A percentile compares a stretch with the other conserved stretches of the same genome.
phyloP scores from a whole-genome alignment of 2,329 filamentous ascomycete species.

The Talaromyces sp. region DNA sequence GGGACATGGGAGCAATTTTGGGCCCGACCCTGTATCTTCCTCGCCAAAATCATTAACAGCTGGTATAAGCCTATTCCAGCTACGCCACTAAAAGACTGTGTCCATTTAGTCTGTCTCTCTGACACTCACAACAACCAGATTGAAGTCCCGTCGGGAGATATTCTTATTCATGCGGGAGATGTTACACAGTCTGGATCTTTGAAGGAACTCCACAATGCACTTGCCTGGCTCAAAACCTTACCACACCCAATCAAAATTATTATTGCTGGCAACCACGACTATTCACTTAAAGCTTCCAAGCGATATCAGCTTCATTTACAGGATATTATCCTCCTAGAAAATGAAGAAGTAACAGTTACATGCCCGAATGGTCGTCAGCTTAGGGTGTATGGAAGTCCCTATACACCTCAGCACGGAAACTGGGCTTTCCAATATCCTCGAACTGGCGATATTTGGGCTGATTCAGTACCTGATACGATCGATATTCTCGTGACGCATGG shows the following conservation, averaged over 20 bases:
- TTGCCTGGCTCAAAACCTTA: conserved; percentile 73
- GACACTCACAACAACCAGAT: conserved; percentile 33
- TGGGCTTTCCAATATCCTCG: conserved; percentile 75
- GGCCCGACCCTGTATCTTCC: conserved; percentile 16
- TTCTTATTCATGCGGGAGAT: conserved; percentile 47
- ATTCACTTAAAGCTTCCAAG: conserved; percentile 70
- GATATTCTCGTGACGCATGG: conserved; percentile 79
- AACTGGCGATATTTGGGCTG: conserved; percentile 65
- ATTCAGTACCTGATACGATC: conserved; percentile 66
- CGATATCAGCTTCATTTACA: conserved; percentile 61
- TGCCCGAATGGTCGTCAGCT: conserved; percentile 61
- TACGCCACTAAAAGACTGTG: conserved; percentile 10
- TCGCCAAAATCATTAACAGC: conserved; percentile 18
- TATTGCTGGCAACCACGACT: conserved; percentile 83
- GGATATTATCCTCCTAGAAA: conserved; percentile 71
- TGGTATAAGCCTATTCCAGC: conserved; percentile 14
- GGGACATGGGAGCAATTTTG: conserved; percentile 18
- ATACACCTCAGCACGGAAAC: conserved; percentile 71
- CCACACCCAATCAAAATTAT: conserved; percentile 77
- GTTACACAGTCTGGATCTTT: conserved; percentile 64
- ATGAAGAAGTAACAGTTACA: conserved; percentile 61
- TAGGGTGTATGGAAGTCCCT: conserved; percentile 74
- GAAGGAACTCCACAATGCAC: conserved; percentile 70
- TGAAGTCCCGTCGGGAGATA: conserved; percentile 35
- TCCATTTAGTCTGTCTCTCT: conserved; percentile 32